phyloP scores from a whole-genome alignment of 1,139 yeast genomes.

The Saccharomyces hybrid region DNA sequence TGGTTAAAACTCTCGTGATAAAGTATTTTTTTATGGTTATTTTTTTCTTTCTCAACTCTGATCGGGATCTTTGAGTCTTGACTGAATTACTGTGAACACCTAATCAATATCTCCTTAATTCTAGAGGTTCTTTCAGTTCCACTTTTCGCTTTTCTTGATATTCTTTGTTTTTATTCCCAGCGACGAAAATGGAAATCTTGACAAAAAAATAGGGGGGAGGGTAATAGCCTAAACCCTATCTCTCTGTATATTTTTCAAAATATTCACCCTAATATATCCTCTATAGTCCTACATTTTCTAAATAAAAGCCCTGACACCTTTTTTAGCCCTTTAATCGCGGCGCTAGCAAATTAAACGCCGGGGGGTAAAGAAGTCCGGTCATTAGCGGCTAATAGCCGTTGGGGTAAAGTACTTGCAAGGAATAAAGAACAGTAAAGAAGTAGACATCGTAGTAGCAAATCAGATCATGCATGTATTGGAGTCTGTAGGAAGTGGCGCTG shows the following conservation, averaged over 20 bases:
- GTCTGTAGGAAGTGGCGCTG: background rate
- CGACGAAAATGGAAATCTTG: background rate
- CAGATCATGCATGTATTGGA: background rate
- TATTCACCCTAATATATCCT: background rate
- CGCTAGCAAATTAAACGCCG: background rate
- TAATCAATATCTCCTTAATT: background rate
- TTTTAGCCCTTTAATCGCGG: background rate
- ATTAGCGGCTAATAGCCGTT: conserved; percentile 1
- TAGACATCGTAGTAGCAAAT: background rate
- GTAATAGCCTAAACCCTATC: background rate
- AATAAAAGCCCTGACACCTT: background rate
- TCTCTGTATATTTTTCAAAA: too few relatives aligned
- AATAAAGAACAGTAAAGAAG: background rate
- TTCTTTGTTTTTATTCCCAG: background rate
- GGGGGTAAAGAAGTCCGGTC: background rate
- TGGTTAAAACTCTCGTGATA: conserved; percentile 4
- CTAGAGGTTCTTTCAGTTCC: background rate
- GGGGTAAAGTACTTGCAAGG: background rate
- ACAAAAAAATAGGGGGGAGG: background rate
- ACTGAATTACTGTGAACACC: background rate
- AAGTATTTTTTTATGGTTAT: background rate
- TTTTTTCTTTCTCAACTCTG: background rate
- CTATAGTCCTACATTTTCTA: background rate
- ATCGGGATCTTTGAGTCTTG: background rate
- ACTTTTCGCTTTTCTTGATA: background rate